Base-by-base conservation (phyloP, 768 basidiomycete genomes). In the Mycena filopes region DNA sequence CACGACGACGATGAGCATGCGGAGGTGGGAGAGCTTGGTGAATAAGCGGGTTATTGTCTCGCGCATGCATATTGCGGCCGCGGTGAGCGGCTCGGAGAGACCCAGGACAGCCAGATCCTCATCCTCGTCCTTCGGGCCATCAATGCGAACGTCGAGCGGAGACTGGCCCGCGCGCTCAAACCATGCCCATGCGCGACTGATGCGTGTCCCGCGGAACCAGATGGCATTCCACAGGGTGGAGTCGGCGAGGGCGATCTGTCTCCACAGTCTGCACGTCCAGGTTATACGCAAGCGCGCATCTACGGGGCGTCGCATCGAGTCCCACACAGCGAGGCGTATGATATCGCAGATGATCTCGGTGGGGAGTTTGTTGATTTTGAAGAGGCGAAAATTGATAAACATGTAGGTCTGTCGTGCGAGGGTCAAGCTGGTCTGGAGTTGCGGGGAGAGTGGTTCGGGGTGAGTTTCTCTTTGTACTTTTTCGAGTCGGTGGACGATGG, bases 261-360 rank as follows among this genome's bases (percentile, higher is more conserved):
- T 82, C 88, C 89, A 89, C 42, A 76, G 76, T 57, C 75, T 78
- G 71, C 88, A 92, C 18, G 87, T 83, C 82, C 84, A 87, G 12
- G 89, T 87, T 60, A 91, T 71, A 55, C 70, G 72, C 36, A 87
- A 72, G 47, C 89, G 87, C 60, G 63, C 70, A 13, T 63, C 55
- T 25, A 83, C 74, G 13, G 54, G 47, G 20, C 28, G 81, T 79
- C 13, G 71, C 64, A 2, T 64, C 57, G 13, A 82, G 78, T 36
- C 78, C 89, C 87, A 90, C 41, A 81, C 81, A 40, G 86, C 82
- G 70, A 79, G 79, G 62, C 86, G 89, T 69, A 93, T 85, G 68
- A 93, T 89, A 62, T 86, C 83, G 75, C 75, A 77, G 63, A 92
- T 77, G 58, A 93, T 87, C 73, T 93, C 92, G 31, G 80, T 73